A percentile compares a stretch with the other conserved stretches of the same genome.
Conservation (phyloP, 1,284 basidiomycete genomes). For the Cystobasidiaceae sp. region DNA sequence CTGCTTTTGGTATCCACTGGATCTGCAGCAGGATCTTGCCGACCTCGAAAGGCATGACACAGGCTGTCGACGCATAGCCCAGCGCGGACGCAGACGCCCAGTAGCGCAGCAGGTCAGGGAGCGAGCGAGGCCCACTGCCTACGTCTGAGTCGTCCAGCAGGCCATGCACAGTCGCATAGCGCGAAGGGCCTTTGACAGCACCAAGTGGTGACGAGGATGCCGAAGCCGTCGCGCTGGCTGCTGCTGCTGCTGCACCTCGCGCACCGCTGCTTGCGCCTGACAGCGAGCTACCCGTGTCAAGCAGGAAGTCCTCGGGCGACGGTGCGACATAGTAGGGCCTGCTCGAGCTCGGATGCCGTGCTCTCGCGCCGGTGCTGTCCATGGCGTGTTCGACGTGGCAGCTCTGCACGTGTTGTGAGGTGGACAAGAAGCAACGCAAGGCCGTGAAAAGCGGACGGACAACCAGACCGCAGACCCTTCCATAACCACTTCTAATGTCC, state of each 20-base stretch:
- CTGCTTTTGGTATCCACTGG: constrained; percentile 84
- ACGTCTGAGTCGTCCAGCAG: constrained; percentile 4
- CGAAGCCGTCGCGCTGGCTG: not conserved
- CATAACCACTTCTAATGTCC: no score
- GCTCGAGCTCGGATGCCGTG: constrained; percentile 6
- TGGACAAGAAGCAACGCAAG: no score
- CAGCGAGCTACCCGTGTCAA: not conserved
- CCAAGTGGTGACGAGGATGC: not conserved
- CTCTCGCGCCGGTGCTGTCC: constrained; percentile 2
- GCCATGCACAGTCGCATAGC: constrained; percentile 10
- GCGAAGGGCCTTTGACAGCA: not conserved
- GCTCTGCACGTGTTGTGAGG: not conserved
- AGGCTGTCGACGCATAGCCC: constrained; percentile 73
- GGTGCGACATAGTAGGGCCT: constrained; percentile 24
- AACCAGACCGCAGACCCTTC: no score
- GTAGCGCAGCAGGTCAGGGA: constrained; percentile 6
- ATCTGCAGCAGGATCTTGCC: constrained; percentile 93
- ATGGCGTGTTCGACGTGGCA: not conserved
- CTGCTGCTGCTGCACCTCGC: no score
- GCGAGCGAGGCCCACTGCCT: not conserved
- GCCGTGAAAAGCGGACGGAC: no score
- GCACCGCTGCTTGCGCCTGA: no score
- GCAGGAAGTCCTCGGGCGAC: constrained; percentile 20
- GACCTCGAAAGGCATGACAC: constrained; percentile 96
- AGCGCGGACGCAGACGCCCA: constrained; percentile 63